These are phyloP conservation scores for Arthrobotrys sphaeroides DNA, from an alignment of 2,329 filamentous ascomycete species.

Conservation along the genomic window DNA sequence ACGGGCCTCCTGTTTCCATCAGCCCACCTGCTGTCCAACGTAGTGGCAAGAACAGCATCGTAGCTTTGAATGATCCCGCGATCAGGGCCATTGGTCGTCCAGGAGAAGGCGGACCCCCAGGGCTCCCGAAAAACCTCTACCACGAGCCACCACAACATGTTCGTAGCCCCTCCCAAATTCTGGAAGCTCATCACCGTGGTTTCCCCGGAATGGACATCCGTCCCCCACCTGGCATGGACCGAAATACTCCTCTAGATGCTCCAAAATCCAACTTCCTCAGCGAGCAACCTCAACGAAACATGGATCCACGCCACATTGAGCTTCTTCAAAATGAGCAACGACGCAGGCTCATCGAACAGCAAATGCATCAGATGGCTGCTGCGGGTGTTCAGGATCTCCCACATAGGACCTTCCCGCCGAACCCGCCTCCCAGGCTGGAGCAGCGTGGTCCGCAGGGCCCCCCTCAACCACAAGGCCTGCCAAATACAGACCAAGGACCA, in stretches of 20 bases:
- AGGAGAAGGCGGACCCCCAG: constrained; percentile 38
- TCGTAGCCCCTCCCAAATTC: constrained; percentile 45
- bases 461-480: constrained; percentile 38
- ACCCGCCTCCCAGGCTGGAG: constrained; percentile 46
- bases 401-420: constrained; percentile 45
- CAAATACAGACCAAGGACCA: constrained; percentile 41
- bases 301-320: constrained; percentile 47
- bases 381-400: constrained; percentile 25
- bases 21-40: constrained; percentile 43
- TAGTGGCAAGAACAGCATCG: constrained; percentile 23
- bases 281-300: constrained; percentile 37
- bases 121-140: constrained; percentile 47
- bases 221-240: constrained; percentile 46
- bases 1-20: constrained; percentile 37
- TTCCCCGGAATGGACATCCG: constrained; percentile 51
- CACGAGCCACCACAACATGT: constrained; percentile 49
- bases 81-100: constrained; percentile 39
- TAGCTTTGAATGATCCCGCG: constrained; percentile 31
- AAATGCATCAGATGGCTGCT: constrained; percentile 42
- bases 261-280: constrained; percentile 21
- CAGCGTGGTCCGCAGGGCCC: constrained; percentile 43
- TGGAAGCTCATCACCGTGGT: constrained; percentile 44
- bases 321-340: constrained; percentile 49
- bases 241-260: constrained; percentile 29
- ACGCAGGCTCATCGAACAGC: constrained; percentile 32